Conservation (phyloP, 345 rosid genomes). For the Camelina laxa region DNA sequence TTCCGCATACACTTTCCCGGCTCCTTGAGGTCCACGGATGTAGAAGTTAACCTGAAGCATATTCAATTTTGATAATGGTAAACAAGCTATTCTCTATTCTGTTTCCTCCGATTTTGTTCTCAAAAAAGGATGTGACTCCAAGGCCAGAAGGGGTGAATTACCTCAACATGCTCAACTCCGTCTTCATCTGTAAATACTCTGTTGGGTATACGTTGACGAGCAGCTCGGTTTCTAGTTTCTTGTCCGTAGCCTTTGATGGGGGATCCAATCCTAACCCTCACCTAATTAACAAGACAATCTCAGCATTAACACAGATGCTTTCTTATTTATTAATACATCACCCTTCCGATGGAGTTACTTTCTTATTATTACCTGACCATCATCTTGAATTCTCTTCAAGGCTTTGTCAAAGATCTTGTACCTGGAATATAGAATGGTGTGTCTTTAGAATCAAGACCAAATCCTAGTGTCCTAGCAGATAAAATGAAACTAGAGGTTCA, state of each 20-base stretch:
- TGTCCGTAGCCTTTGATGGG: constrained; percentile 98
- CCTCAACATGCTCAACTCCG: constrained; percentile 96
- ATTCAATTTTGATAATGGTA: not conserved
- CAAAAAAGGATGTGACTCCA: not conserved
- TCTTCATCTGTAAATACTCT: constrained; percentile 83
- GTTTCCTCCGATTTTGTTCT: not conserved
- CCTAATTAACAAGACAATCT: constrained; percentile 53
- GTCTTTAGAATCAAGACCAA: constrained; percentile 10
- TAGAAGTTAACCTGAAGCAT: constrained; percentile 68
- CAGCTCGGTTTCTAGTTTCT: constrained; percentile 94
- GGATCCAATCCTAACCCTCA: constrained; percentile 91
- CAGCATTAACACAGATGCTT: constrained; percentile 8
- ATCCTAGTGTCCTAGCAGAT: constrained; percentile 15
- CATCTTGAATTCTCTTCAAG: constrained; percentile 87
- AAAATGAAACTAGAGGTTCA: constrained; percentile 24
- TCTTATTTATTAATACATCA: constrained; percentile 20
- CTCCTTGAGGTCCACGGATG: constrained; percentile 94
- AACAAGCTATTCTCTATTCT: not conserved
- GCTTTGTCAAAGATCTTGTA: constrained; percentile 88
- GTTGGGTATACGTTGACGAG: constrained; percentile 91
- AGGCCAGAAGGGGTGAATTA: constrained; percentile 32
- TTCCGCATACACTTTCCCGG: constrained; percentile 82
- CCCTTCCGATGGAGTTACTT: not conserved
- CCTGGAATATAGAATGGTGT: constrained; percentile 48
- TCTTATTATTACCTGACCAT: constrained; percentile 65